Evolutionary conservation across 2,329 filamentous ascomycete species (phyloP), one percentile per base, ranked within the genome.

Genomic region (Colletotrichum higginsianum): DNA sequence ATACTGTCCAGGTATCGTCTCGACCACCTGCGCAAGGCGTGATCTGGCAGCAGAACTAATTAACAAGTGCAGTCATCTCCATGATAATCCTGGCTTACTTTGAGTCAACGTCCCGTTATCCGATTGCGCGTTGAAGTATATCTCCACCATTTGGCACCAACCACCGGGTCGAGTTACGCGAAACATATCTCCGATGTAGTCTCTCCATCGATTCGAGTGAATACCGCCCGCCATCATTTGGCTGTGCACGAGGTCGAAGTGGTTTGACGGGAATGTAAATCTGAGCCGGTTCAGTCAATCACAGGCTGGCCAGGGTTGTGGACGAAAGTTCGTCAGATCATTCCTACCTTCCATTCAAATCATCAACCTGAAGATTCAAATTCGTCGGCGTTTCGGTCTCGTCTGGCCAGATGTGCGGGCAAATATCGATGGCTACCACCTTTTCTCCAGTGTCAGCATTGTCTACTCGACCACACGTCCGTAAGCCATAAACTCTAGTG

Each of bases 141-240:
- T 89, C 78, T 98, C 95, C n/a, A 94, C 89, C 87, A 97, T 91
- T 78, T 98, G 94, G 71, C 93, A 88, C 94, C 94, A 98, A 1
- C 95, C 95, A 2, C 91, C 92, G 7, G 91, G 92, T 61, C 90
- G 92, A 73, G 95, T 84, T 12, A 94, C 87, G 26, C 89, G 87
- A 74, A 90, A 88, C 72, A 97, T 93, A 76, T 98, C 95, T 75
- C 86, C 85, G 74, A 97, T 81, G 80, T 97, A 98, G 42, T 87
- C 86, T 66, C 84, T 82, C 95, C 95, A 98, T 79, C 94, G 88
- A 73, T 86, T 83, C 68, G 86, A 84, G 77, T 95, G 87, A 76
- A 97, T 93, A 0, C 94, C 94, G 26, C 90, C 90, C 74, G 88
- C 85, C 80, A 94, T 84, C 81, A 93, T 87, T 75, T 91, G 90